These are phyloP conservation scores for Phytophthora tentaculata DNA, from an alignment of 352 stramenopile species.

Conservation along the genomic window DNA sequence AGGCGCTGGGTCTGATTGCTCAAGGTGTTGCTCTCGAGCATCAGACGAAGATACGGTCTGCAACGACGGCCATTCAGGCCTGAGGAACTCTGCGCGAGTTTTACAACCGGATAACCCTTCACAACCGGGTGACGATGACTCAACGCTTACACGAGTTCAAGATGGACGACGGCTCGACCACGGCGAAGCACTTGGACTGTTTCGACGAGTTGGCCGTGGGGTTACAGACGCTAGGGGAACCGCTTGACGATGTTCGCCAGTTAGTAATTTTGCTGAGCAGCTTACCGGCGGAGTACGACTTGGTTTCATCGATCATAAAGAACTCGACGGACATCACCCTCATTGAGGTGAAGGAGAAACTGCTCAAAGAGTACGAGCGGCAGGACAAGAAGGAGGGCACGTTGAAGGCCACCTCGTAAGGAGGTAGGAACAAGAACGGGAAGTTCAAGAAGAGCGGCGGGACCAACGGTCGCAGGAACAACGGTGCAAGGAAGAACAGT, in stretches of 20 bases:
- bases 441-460: neutral
- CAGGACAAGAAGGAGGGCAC: neutral
- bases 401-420: too few species aligned
- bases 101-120: neutral
- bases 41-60: neutral
- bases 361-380: neutral
- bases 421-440: too few species aligned
- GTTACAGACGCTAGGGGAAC: neutral
- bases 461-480: neutral
- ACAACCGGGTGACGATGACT: neutral
- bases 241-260: neutral
- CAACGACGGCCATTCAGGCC: neutral
- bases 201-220: neutral
- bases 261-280: neutral
- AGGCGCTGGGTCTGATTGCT: too few species aligned
- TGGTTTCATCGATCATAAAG: neutral
- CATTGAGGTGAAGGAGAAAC: neutral
- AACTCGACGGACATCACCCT: neutral
- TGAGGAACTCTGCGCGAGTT: neutral
- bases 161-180: neutral
- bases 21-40: too few species aligned
- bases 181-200: too few species aligned
- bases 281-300: neutral
- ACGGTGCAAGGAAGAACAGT: neutral
- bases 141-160: neutral